Conservation (phyloP, 208 protist species). For the Wallacemonas sp. region DNA sequence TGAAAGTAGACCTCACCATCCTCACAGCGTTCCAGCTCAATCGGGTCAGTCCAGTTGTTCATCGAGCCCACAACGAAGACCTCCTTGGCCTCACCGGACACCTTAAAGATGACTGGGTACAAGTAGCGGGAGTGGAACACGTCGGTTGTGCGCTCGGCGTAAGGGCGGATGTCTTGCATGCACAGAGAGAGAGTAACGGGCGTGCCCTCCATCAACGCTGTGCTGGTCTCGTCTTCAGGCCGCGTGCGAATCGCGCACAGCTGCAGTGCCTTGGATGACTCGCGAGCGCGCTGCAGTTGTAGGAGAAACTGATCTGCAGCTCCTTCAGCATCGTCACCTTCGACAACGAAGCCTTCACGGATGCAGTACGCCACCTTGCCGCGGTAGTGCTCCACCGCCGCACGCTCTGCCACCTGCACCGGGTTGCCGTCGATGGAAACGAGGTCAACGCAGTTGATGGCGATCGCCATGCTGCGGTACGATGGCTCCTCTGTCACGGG, state of each 20-base stretch:
- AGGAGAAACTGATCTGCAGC: constrained; percentile 84
- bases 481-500: constrained; percentile 80
- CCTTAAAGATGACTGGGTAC: constrained; percentile 88
- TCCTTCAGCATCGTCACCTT: constrained; percentile 82
- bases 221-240: constrained; percentile 52
- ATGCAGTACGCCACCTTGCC: constrained; percentile 91
- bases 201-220: constrained; percentile 74
- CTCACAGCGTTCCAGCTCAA: constrained; percentile 85
- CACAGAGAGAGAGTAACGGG: constrained; percentile 83
- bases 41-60: constrained; percentile 91
- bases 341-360: constrained; percentile 86
- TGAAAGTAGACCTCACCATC: constrained; percentile 85
- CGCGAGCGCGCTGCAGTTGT: constrained; percentile 68
- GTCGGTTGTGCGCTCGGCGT: constrained; percentile 73
- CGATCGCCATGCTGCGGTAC: constrained; percentile 92
- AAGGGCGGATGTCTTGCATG: constrained; percentile 88
- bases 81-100: constrained; percentile 86
- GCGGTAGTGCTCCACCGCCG: constrained; percentile 81
- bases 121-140: constrained; percentile 86
- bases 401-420: constrained; percentile 84
- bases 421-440: constrained; percentile 88
- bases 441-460: constrained; percentile 72
- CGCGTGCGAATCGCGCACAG: constrained; percentile 82
- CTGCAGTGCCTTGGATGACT: constrained; percentile 73
- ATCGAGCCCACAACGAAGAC: constrained; percentile 91